Evolutionary conservation across 2,329 filamentous ascomycete species (phyloP).

Genomic region (Nemania diffusa): DNA sequence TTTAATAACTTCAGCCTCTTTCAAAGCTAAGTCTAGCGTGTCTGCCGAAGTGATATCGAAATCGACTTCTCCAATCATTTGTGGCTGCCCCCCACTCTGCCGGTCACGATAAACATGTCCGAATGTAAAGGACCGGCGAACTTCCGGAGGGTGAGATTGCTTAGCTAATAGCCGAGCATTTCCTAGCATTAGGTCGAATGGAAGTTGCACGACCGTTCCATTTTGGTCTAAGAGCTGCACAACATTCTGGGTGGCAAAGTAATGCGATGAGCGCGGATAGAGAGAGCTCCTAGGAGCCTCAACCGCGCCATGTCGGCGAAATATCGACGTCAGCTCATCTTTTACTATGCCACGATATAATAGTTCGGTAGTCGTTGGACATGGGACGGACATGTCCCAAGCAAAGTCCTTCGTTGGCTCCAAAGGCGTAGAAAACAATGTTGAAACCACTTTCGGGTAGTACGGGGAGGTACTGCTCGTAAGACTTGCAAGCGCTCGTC

Average conservation of each 20-base stretch:
- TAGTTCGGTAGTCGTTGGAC: constrained; percentile 67
- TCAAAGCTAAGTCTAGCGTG: constrained; percentile 82
- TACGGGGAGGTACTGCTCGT: constrained; percentile 87
- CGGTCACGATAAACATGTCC: constrained; percentile 87
- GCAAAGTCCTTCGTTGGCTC: constrained; percentile 84
- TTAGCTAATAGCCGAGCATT: constrained; percentile 87
- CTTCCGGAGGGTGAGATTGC: constrained; percentile 66
- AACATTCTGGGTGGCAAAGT: constrained; percentile 71
- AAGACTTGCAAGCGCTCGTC: constrained; percentile 81
- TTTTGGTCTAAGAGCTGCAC: constrained; percentile 84
- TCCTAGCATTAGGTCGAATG: constrained; percentile 90
- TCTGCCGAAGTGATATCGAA: constrained; percentile 94
- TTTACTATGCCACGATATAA: constrained; percentile 79
- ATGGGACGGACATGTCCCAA: constrained; percentile 75
- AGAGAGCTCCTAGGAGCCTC: constrained; percentile 79
- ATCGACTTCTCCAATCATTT: constrained; percentile 87
- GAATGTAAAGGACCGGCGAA: constrained; percentile 86
- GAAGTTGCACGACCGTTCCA: constrained; percentile 91
- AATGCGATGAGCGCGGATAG: constrained; percentile 85
- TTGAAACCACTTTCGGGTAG: constrained; percentile 88
- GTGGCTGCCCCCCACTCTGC: constrained; percentile 81
- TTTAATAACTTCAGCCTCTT: constrained; percentile 94
- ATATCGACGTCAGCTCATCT: constrained; percentile 78
- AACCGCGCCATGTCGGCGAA: constrained; percentile 88
- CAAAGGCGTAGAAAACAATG: constrained; percentile 79